Conservation (phyloP, 139 green algal species). For the Chlamydomonas sp. region DNA sequence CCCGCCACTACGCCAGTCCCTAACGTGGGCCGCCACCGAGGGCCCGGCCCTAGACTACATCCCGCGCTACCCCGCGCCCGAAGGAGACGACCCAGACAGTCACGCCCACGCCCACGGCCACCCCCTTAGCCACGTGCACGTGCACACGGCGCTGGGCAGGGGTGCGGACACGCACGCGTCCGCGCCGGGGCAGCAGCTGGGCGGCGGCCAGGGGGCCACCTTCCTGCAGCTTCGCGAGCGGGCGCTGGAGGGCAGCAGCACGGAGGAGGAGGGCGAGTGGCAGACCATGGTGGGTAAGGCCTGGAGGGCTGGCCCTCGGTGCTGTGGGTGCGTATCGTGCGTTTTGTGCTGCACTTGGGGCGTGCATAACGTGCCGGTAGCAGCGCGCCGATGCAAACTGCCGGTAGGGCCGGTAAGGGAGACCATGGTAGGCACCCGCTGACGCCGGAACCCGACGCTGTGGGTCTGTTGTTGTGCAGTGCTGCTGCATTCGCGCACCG, state of each 20-base stretch:
- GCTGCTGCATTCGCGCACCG: no score
- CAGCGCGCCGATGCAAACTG: no score
- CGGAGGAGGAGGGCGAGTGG: not conserved
- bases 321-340: no score
- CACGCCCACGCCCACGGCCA: no score
- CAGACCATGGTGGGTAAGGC: not conserved
- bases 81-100: not conserved
- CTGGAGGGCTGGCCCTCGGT: not conserved
- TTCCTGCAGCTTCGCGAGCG: not conserved
- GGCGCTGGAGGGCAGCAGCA: not conserved
- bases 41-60: conserved; percentile 7
- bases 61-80: not conserved
- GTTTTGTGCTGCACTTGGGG: no score
- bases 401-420: no score
- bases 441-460: no score
- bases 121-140: no score
- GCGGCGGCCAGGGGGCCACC: not conserved
- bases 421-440: no score
- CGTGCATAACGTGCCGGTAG: no score
- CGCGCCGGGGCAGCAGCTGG: not conserved
- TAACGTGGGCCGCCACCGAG: not conserved
- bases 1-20: not conserved
- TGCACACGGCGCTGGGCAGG: not conserved
- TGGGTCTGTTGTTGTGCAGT: no score
- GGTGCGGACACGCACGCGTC: not conserved